These are phyloP conservation scores for Kodamaea plutei DNA, from an alignment of 1,139 yeast genomes.

Conservation along the genomic window DNA sequence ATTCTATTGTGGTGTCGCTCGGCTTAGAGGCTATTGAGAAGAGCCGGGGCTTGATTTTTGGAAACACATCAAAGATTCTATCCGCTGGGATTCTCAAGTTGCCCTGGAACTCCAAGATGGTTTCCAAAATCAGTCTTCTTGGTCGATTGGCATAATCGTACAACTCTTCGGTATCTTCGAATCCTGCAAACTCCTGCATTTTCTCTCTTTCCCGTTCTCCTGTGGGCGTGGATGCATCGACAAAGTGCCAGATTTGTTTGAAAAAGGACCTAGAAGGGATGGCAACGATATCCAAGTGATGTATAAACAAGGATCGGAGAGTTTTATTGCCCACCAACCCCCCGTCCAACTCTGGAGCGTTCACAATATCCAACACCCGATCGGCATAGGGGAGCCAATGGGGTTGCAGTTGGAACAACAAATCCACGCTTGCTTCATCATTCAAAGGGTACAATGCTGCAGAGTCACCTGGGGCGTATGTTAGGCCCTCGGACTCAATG, in stretches of 20 bases:
- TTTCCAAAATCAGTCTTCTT: constrained; percentile 80
- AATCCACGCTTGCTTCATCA: constrained; percentile 57
- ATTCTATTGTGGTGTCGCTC: constrained; percentile 41
- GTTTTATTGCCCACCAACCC: constrained; percentile 59
- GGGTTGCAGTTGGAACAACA: constrained; percentile 62
- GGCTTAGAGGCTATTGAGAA: constrained; percentile 78
- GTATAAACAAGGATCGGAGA: constrained; percentile 64
- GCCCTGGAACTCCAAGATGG: constrained; percentile 72
- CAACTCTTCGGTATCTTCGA: constrained; percentile 72
- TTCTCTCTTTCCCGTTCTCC: constrained; percentile 67
- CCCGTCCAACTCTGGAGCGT: constrained; percentile 39
- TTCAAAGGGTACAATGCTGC: constrained; percentile 74
- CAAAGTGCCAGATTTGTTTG: constrained; percentile 65
- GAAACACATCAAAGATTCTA: constrained; percentile 72
- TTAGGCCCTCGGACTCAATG: constrained; percentile 30
- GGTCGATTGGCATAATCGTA: constrained; percentile 91
- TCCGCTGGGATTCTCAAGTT: constrained; percentile 67
- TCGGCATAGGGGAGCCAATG: constrained; percentile 72
- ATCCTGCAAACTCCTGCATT: constrained; percentile 67
- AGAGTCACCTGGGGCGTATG: constrained; percentile 76
- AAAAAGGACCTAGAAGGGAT: constrained; percentile 86
- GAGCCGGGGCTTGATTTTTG: constrained; percentile 71
- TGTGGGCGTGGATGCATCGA: constrained; percentile 44
- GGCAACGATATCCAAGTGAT: constrained; percentile 76
- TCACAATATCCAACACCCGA: constrained; percentile 35